These are phyloP conservation scores for Rauvolfia tetraphylla DNA, from an alignment of 257 asterid species.

Conservation along the genomic window DNA sequence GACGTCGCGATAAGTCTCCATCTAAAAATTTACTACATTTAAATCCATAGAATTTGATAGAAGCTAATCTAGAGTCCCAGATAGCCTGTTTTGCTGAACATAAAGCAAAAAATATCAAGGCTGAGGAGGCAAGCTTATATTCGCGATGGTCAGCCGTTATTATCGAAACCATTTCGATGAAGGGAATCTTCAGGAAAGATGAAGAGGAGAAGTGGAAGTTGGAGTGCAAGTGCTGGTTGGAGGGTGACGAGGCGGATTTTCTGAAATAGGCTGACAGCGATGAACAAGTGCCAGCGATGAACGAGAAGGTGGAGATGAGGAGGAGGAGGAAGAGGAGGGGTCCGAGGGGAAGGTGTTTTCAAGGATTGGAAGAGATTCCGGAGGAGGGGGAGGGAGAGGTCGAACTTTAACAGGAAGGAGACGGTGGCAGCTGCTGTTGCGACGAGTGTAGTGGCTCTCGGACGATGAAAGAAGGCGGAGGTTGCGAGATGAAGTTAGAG, in stretches of 20 bases:
- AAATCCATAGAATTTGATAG: too few relatives aligned
- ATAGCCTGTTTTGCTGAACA: too few relatives aligned
- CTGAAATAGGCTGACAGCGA: slow-evolving; percentile 48
- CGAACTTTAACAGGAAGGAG: slow-evolving; percentile 12
- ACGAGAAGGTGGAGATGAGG: slow-evolving; percentile 44
- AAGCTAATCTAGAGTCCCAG: too few relatives aligned
- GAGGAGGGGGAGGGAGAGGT: slow-evolving; percentile 54
- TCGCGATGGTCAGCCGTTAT: too few relatives aligned
- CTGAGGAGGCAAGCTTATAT: too few relatives aligned
- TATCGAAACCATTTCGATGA: too few relatives aligned
- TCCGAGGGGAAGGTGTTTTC: slow-evolving; percentile 28
- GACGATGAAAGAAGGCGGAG: slow-evolving; percentile 22
- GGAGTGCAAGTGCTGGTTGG: slow-evolving; percentile 45
- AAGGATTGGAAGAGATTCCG: slow-evolving; percentile 69
- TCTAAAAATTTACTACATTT: too few relatives aligned
- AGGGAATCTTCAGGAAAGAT: slow-evolving; percentile 56
- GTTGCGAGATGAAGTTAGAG: slow-evolving; percentile 16
- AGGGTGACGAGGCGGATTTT: slow-evolving; percentile 28
- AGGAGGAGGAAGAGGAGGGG: slow-evolving; percentile 14
- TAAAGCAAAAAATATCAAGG: too few relatives aligned
- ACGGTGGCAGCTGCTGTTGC: slow-evolving; percentile 21
- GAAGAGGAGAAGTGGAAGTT: slow-evolving; percentile 48
- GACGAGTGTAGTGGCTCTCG: slow-evolving; percentile 35
- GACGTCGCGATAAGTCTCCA: too few relatives aligned
- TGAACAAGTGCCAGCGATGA: slow-evolving; percentile 29